Percentiles rank a stretch among this genome's conserved stretches.
Evolutionary conservation across 2,329 filamentous ascomycete species (phyloP).

Genomic region (Aspergillus quadrilineatus): DNA sequence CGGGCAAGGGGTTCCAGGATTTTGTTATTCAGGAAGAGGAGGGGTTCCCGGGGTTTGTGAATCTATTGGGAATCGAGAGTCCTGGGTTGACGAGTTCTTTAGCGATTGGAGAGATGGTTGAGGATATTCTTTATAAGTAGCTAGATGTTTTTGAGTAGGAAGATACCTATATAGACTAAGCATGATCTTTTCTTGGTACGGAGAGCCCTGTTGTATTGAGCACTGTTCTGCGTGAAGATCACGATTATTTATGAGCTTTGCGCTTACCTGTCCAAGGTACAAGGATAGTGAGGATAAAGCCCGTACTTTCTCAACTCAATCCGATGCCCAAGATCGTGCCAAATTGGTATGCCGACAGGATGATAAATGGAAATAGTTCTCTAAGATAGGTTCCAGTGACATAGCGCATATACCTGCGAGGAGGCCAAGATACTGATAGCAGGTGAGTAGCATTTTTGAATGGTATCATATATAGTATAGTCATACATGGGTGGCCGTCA

Average conservation of each 20-base stretch:
- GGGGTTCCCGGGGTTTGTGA: slow-evolving; percentile 79
- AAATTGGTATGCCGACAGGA: no score
- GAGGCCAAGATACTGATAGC: slow-evolving; percentile 13
- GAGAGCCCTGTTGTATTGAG: background rate
- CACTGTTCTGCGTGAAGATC: no score
- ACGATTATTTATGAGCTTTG: no score
- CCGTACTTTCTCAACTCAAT: no score
- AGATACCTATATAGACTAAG: background rate
- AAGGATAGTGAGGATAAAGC: no score
- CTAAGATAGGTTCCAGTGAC: no score
- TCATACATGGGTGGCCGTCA: background rate
- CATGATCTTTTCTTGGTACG: slow-evolving; percentile 13
- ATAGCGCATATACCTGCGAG: slow-evolving; percentile 12
- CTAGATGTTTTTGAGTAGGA: no score
- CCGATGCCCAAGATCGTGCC: no score
- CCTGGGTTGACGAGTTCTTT: slow-evolving; percentile 84
- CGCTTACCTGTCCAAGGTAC: no score
- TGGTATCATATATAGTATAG: slow-evolving; percentile 5
- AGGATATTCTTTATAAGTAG: slow-evolving; percentile 51
- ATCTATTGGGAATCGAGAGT: slow-evolving; percentile 89
- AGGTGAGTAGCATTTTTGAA: background rate
- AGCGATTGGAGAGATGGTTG: slow-evolving; percentile 79
- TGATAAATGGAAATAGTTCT: no score
- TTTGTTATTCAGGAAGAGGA: slow-evolving; percentile 78
- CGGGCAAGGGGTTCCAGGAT: slow-evolving; percentile 70